Evolutionary conservation across 2,329 filamentous ascomycete genomes (phyloP).

Genomic region (Zymoseptoria ardabiliae): DNA sequence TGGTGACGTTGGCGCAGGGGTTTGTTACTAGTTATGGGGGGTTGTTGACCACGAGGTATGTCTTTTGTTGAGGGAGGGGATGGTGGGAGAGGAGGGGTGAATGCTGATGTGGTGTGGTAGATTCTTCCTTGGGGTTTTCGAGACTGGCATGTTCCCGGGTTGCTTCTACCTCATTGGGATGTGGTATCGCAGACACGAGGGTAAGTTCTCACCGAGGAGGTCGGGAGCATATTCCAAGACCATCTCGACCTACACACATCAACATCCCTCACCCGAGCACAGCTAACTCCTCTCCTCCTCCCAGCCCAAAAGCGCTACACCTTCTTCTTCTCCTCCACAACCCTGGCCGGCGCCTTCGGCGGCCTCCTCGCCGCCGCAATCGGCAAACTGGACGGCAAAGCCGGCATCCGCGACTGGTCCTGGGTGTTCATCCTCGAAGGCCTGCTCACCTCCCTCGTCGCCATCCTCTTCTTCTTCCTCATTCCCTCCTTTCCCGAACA

Average conservation of each 20-base stretch:
- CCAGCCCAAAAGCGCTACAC: constrained; percentile 78
- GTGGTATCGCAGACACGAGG: constrained; percentile 80
- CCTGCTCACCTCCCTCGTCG: constrained; percentile 37
- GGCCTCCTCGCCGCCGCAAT: constrained; percentile 80
- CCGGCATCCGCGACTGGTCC: constrained; percentile 65
- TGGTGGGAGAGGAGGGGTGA: neutral
- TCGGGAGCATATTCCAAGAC: neutral
- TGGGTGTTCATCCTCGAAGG: constrained; percentile 68
- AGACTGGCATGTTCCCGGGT: constrained; percentile 56
- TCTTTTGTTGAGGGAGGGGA: neutral
- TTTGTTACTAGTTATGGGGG: neutral
- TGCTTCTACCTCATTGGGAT: constrained; percentile 50
- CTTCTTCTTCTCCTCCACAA: constrained; percentile 85
- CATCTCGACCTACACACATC: too few species aligned
- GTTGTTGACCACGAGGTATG: neutral
- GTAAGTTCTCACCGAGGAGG: neutral
- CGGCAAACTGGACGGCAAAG: constrained; percentile 71
- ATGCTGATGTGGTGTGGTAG: constrained; percentile 27
- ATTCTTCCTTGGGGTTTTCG: constrained; percentile 70
- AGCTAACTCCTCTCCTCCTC: too few species aligned
- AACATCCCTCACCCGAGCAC: too few species aligned
- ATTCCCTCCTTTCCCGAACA: constrained; percentile 44
- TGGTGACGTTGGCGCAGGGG: constrained; percentile 61
- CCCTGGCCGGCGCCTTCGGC: constrained; percentile 74
- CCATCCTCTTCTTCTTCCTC: constrained; percentile 41